Base-by-base conservation (phyloP, 2,329 filamentous ascomycete species). In the Sporothrix brunneoviolacea region DNA sequence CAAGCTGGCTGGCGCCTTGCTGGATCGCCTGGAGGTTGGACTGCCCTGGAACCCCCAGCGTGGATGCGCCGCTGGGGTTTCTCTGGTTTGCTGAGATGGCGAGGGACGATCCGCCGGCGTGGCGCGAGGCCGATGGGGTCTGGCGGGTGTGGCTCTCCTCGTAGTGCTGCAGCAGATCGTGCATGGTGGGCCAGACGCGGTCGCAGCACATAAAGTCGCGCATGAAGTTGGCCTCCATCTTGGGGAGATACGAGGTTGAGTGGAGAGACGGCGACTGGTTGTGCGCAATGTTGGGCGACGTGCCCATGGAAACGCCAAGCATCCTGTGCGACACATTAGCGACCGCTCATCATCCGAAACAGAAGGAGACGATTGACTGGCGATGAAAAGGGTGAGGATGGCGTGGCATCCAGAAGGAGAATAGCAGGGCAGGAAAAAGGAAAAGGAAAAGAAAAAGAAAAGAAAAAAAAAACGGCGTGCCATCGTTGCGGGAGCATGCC, bases 211-310 rank as follows among this genome's bases (percentile, higher is more conserved):
- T 86, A 70, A 97, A 97, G 70, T 97, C 91, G 68, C 86, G 86
- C 88, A 97, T 94, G 67, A 96, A 98, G 64, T 91, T 93, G 55
- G 91, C 91, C 69, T 98, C 93, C 64, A 96, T 82, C 68, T 95
- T 96, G 9, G 91, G 91, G 2, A 96, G 79, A 65, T 97, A 97
- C 22, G 93, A 97, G 7, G 91, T 95, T 1, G 91, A 97, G 68
- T 97, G 91, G 61, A 89, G 94, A 1, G 91, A 96, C 0, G 93
- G 89, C n/a, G 91, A 95, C 66, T 91, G 86, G 61, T 91, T 80
- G 52, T 77, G 83, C 6, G 36, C 36, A 53, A 71, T 66, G 63
- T 91, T 95, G 10, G 93, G 93, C n/a, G 93, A 97, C 16, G 90
- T 96, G 62, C 93, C 91, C 54, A 57, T 57, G 7, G 54, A 52